These are phyloP conservation scores for Sungouiozyma ichnusensis DNA, from an alignment of 805 yeast genomes.

Conservation along the genomic window DNA sequence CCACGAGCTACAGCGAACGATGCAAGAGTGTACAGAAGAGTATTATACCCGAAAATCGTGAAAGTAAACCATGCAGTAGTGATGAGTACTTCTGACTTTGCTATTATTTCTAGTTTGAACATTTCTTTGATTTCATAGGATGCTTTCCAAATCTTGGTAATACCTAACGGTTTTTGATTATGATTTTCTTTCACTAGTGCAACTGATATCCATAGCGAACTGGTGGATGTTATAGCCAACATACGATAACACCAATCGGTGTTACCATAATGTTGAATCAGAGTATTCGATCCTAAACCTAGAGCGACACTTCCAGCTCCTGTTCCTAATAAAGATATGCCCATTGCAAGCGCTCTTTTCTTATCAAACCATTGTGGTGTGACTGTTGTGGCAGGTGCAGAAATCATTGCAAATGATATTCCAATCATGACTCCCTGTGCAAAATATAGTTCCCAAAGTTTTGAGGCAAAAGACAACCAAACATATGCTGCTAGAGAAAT, in stretches of 20 bases:
- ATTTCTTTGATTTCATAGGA: constrained; percentile 24
- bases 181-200: constrained; percentile 38
- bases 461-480: constrained; percentile 49
- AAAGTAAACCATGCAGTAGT: constrained; percentile 31
- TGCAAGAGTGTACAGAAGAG: constrained; percentile 38
- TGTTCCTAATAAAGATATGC: constrained; percentile 40
- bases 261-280: constrained; percentile 32
- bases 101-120: constrained; percentile 27
- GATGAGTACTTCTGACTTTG: constrained; percentile 25
- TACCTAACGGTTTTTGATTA: constrained; percentile 24
- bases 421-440: constrained; percentile 63
- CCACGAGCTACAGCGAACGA: constrained; percentile 42
- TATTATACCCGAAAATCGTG: constrained; percentile 33
- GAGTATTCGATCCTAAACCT: constrained; percentile 31
- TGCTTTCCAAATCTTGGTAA: constrained; percentile 12
- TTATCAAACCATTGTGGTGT: constrained; percentile 64
- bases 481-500: constrained; percentile 45
- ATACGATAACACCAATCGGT: constrained; percentile 38
- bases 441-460: constrained; percentile 56
- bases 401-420: constrained; percentile 38
- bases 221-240: constrained; percentile 34
- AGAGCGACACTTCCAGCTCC: constrained; percentile 42
- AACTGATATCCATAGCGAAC: constrained; percentile 31
- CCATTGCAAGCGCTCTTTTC: constrained; percentile 46
- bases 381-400: constrained; percentile 47